Base-by-base conservation (phyloP, 352 stramenopile genomes). In the Phytophthora sp. region DNA sequence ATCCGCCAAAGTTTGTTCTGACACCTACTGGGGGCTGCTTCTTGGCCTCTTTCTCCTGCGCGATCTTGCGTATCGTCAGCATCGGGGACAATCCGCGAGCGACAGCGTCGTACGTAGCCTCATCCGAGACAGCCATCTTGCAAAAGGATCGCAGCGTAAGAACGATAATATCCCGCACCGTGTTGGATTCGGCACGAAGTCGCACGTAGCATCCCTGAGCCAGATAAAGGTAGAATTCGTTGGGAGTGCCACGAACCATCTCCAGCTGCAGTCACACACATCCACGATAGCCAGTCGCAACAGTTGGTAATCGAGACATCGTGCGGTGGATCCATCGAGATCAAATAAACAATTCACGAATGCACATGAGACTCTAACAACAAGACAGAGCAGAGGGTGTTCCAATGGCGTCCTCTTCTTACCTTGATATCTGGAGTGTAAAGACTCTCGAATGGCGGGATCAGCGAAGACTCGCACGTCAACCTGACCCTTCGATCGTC, bases 121-220 rank as follows among this genome's bases (percentile, higher is more conserved):
- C 76, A 47, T 77, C 79, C 15, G 64, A 70, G 9, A 94, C 66
- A 5, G 84, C 84, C 51, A 79, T 76, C 29, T 82, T 79, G 53
- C 80, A 89, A 57, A 95, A 95, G 27, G 84, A 81, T 13, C 77
- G 82, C 21, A 95, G 73, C 20, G 86, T 92, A 27, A 95, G 80
- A n/a, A 88, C 80, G 64, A 95, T 89, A 46, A 93, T 89, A 66
- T 95, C 86, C 9, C 86, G 84, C 23, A 86, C 77, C 29, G 81
- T 74, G 45, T 93, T 88, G 7, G 81, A 90, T 58, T 90, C 86
- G 23, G 82, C 86, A 16, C 82, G 80, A n/a, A 95, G 71, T 15
- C 82, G 79, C 20, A 93, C 74, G 39, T 79, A 90, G 45, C 74
- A 87, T 39, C 86, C 73, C 53, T 82, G 55, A 4, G 74, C 73